phyloP scores from a whole-genome alignment of 257 asterid species.

The Linderniella brevidens region DNA sequence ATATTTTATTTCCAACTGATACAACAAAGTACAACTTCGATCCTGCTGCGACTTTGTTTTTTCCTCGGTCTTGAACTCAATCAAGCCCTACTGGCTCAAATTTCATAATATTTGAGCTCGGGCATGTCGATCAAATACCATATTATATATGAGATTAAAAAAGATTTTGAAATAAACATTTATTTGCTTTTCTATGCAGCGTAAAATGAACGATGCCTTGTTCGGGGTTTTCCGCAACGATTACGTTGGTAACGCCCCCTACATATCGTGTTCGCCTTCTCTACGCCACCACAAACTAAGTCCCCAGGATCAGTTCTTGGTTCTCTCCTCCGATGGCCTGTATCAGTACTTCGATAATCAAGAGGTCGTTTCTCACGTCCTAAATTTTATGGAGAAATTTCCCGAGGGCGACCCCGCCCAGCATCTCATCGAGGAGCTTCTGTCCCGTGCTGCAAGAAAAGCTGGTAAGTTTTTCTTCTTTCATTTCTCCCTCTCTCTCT shows the following conservation, averaged over 20 bases:
- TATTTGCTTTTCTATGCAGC: no score
- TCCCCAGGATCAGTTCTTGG: conserved; percentile 83
- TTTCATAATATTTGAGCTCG: no score
- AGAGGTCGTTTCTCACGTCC: conserved; percentile 81
- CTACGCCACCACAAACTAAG: conserved; percentile 78
- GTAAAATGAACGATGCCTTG: conserved; percentile 63
- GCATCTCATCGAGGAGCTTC: conserved; percentile 85
- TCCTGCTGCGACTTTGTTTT: no score
- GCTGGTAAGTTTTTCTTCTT: conserved; percentile 61
- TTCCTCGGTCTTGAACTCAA: no score
- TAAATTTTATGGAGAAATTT: conserved; percentile 79
- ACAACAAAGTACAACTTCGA: no score
- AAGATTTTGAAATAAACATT: no score
- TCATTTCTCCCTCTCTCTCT: no score
- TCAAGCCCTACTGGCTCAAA: no score
- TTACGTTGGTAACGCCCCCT: conserved; percentile 84
- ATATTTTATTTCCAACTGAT: no score
- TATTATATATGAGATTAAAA: no score
- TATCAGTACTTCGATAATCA: conserved; percentile 89
- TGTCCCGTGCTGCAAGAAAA: conserved; percentile 89
- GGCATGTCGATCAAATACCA: no score
- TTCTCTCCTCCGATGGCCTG: conserved; percentile 94
- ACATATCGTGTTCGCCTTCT: conserved; percentile 78
- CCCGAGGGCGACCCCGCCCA: conserved; percentile 99
- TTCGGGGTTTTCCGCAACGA: conserved; percentile 90